Base-by-base conservation (phyloP, 2,329 filamentous ascomycete species). In the Cladophialophora yegresii region DNA sequence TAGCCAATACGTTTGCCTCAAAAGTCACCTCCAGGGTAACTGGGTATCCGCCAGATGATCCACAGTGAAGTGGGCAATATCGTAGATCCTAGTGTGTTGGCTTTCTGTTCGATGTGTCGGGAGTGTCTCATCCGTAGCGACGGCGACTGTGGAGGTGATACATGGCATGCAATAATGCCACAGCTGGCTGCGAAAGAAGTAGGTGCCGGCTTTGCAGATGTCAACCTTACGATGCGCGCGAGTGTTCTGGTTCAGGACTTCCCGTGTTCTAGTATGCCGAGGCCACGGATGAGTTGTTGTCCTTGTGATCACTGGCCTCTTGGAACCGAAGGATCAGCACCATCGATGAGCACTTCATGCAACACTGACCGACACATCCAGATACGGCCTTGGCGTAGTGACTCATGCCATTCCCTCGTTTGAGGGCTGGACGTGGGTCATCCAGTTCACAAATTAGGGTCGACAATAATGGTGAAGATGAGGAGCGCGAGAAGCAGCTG, bases 381-480 rank as follows among this genome's bases (percentile, higher is more conserved):
- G 9, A 16, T 8, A 6, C 13, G 13, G n/a, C 6, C 6, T 6
- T 6, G 16, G 36, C 36, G 16, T 16, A 43, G 36, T 6, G 6
- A 43, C 16, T 43, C 13, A n/a, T 7, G 13, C 36, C 36, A 7
- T n/a, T 16, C n/a, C 5, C 36, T n/a, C 13, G 16, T 6, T 43
- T 6, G 13, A 43, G 5, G 36, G 16, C 1, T 2, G 13, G 10
- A 16, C 16, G 36, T n/a, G 16, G 8, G 5, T 8, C 7, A n/a
- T n/a, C 16, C 7, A 5, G 47, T 22, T 58, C 55, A 49, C 8
- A 16, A 26, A 23, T 65, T 23, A n/a, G 57, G 58, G 51, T 65
- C 58, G 58, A 65, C 58, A n/a, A 61, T 56, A 22, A 65, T 58
- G 2, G 58, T 58, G 16, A 65, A 53, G 20, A 65, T 54, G 12